Evolutionary conservation across 1,284 basidiomycete genomes (phyloP).

Genomic region (Vanrija humicola): DNA sequence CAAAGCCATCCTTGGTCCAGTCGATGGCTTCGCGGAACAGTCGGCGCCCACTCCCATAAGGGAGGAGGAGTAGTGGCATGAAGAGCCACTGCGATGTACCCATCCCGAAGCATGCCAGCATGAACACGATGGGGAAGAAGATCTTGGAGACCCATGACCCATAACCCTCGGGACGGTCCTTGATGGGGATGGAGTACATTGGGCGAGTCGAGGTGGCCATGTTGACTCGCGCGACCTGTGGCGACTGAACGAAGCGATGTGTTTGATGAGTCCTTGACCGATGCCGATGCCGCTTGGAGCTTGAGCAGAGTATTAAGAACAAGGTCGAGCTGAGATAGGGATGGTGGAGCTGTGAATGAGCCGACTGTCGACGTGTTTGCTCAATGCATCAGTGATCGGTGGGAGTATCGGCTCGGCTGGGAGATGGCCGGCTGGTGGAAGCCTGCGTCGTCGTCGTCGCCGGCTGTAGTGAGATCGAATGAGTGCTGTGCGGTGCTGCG

Average conservation of each 20-base stretch:
- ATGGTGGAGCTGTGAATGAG: background rate
- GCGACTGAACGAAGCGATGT: background rate
- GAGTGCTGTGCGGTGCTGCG: too few relatives aligned
- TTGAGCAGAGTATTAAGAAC: too few relatives aligned
- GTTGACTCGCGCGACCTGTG: background rate
- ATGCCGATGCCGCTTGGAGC: too few relatives aligned
- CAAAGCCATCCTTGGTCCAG: slow-evolving; percentile 79
- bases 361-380: background rate
- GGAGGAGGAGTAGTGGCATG: slow-evolving; percentile 54
- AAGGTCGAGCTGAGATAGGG: background rate
- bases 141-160: slow-evolving; percentile 55
- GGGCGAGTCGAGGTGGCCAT: slow-evolving; percentile 7
- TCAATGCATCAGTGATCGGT: too few relatives aligned
- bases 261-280: too few relatives aligned
- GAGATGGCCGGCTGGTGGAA: too few relatives aligned
- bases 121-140: slow-evolving; percentile 62
- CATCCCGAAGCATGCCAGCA: slow-evolving; percentile 63
- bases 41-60: slow-evolving; percentile 40
- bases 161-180: slow-evolving; percentile 60
- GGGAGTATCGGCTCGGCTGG: background rate
- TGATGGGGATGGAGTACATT: slow-evolving; percentile 59
- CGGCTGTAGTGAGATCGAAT: too few relatives aligned
- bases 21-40: slow-evolving; percentile 66
- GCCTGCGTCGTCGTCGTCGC: too few relatives aligned
- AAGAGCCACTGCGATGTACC: slow-evolving; percentile 67